Percentiles rank a stretch among this genome's conserved stretches.
These are phyloP conservation scores for Jamesozyma jinghongensis DNA, from an alignment of 805 yeast species.

Conservation along the genomic window DNA sequence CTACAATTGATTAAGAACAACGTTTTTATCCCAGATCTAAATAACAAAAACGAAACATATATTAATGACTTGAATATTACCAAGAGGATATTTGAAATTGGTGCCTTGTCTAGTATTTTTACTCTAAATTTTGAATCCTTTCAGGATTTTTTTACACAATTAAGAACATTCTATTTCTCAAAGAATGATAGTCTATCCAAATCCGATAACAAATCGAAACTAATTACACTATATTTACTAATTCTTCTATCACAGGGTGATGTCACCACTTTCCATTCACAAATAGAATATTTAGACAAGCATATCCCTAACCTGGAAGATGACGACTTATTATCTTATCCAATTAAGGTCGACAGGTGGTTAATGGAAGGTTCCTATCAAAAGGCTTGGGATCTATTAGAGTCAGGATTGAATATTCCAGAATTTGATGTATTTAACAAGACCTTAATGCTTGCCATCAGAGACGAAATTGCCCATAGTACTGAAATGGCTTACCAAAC, in stretches of 20 bases:
- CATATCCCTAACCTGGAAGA: constrained; percentile 40
- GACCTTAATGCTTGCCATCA: constrained; percentile 65
- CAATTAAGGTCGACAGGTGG: constrained; percentile 84
- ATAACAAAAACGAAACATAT: constrained; percentile 31
- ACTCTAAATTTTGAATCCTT: constrained; percentile 53
- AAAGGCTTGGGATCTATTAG: constrained; percentile 72
- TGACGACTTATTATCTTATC: constrained; percentile 69
- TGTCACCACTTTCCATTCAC: constrained; percentile 83
- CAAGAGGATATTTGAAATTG: constrained; percentile 77
- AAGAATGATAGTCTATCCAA: constrained; percentile 29
- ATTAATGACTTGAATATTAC: constrained; percentile 67
- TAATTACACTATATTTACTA: constrained; percentile 68
- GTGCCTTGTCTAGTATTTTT: constrained; percentile 72
- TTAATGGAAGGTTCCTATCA: constrained; percentile 95
- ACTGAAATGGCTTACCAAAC: constrained; percentile 68
- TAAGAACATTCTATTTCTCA: constrained; percentile 63
- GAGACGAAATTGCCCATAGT: constrained; percentile 78
- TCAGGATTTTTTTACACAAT: constrained; percentile 61
- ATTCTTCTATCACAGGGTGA: constrained; percentile 74
- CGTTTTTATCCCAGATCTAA: constrained; percentile 57
- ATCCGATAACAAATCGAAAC: constrained; percentile 58
- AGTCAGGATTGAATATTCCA: constrained; percentile 36
- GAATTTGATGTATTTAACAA: constrained; percentile 76
- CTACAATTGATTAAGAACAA: constrained; percentile 70
- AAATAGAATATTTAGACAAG: constrained; percentile 62